Base-by-base conservation (phyloP, 805 yeast genomes). In the Metschnikowia aberdeeniae region DNA sequence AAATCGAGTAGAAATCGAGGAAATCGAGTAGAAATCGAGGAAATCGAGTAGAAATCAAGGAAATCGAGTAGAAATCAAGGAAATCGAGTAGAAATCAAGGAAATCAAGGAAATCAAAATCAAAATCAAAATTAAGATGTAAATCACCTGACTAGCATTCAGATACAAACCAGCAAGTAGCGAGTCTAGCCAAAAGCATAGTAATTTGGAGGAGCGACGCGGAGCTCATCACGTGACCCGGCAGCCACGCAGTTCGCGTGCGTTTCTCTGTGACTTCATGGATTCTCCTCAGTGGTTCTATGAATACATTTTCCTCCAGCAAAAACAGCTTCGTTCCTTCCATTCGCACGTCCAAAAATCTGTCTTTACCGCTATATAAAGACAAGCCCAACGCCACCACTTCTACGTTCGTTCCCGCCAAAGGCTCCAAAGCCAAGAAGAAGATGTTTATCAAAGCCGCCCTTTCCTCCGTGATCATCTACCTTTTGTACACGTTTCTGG, bases 321-420 rank as follows among this genome's bases (percentile, higher is more conserved):
- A 44, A 38, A 51, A 45, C 34, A 45, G 40, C 30, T 49, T 45
- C 24, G 31, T 40, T 9, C 39, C 46, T 13, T 40, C 43, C 40
- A 46, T 50, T 44, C 31, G 51, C 34, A 31, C 46, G 17, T 41
- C 50, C 24, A 43, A 40, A 35, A 41, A 32, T 35, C 53, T 40
- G 13, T 29, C 55, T 8, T 46, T 54, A 32, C 58, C 58, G 13
- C 37, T 54, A 14, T 54, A 53, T 40, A 54, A 54, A 37, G 58
- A 54, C 28, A 54, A 54, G 36, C 56, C 55, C n/a, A 35, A 49
- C 17, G 34, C 40, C 9, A 24, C 37, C 12, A 20, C 42, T 3
- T 37, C 54, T 3, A 14, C 47, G 11, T 45, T 51, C 27, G n/a
- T 30, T 5, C 53, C 43, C 35, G 52, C 31, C 19, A 33, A 28